phyloP scores from a whole-genome alignment of 2,329 filamentous ascomycete genomes.

The Metarhizium sp. region DNA sequence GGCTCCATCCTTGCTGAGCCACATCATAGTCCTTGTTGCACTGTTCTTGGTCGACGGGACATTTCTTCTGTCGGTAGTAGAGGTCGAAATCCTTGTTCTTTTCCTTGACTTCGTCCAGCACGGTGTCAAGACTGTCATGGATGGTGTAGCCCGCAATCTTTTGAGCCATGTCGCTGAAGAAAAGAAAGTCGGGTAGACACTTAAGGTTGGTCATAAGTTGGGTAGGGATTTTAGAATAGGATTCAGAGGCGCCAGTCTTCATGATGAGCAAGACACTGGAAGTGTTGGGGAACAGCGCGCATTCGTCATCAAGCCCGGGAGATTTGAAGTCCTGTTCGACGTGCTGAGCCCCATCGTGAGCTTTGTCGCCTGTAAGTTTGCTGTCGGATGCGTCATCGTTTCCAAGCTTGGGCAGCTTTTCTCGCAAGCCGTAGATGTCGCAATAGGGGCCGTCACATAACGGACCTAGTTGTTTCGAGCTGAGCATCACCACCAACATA shows the following conservation, averaged over 20 bases:
- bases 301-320: conserved; percentile 18
- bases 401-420: conserved; percentile 4
- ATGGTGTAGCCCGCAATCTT: conserved; percentile 34
- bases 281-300: conserved; percentile 32
- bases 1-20: conserved; percentile 33
- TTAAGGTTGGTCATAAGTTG: conserved; percentile 43
- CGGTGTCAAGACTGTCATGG: conserved; percentile 36
- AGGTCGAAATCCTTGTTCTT: conserved; percentile 41
- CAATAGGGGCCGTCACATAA: conserved; percentile 20
- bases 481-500: conserved; percentile 21
- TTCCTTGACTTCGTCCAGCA: conserved; percentile 31
- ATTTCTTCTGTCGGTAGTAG: conserved; percentile 35
- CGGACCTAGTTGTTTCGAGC: conserved; percentile 20
- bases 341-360: background rate
- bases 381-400: background rate
- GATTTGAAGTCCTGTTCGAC: conserved; percentile 6
- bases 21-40: conserved; percentile 25
- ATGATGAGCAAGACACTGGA: conserved; percentile 40
- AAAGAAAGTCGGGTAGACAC: conserved; percentile 40
- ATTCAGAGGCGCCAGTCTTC: conserved; percentile 49
- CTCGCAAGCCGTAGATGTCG: conserved; percentile 5
- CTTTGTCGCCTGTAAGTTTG: background rate
- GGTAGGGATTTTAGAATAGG: conserved; percentile 40
- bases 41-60: conserved; percentile 33
- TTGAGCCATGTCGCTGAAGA: conserved; percentile 50